Evolutionary conservation across 2,329 filamentous ascomycete genomes (phyloP).

Genomic region (Colletotrichum trifolii): DNA sequence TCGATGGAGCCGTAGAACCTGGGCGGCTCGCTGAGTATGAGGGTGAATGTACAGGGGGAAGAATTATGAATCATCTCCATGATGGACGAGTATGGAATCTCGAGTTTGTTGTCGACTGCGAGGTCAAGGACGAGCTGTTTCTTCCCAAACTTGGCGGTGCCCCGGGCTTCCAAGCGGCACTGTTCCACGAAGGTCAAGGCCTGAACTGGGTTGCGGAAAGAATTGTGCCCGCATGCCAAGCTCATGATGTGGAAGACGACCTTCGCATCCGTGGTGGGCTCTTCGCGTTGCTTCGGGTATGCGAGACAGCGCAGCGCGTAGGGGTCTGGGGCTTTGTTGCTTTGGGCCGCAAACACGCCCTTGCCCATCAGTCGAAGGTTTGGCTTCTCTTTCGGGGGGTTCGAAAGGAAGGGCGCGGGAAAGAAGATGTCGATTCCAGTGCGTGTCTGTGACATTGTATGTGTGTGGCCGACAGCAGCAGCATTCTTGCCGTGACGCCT

Average conservation of each 20-base stretch:
- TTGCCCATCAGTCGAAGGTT: slow-evolving; percentile 45
- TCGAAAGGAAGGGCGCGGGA: too few relatives aligned
- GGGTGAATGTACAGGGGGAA: slow-evolving; percentile 51
- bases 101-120: slow-evolving; percentile 3
- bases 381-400: slow-evolving; percentile 37
- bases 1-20: slow-evolving; percentile 52
- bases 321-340: slow-evolving; percentile 48
- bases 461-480: slow-evolving; percentile 22
- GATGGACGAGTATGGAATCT: slow-evolving; percentile 62
- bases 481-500: slow-evolving; percentile 45
- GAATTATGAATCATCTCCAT: slow-evolving; percentile 55
- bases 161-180: slow-evolving; percentile 47
- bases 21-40: slow-evolving; percentile 65
- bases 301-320: slow-evolving; percentile 50
- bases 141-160: slow-evolving; percentile 55
- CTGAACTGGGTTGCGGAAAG: slow-evolving; percentile 47
- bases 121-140: slow-evolving; percentile 54
- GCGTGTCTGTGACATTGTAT: not conserved
- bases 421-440: too few relatives aligned
- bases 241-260: slow-evolving; percentile 36
- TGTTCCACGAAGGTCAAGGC: slow-evolving; percentile 58
- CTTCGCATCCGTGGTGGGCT: slow-evolving; percentile 38
- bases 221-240: slow-evolving; percentile 59
- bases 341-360: slow-evolving; percentile 45
- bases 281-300: slow-evolving; percentile 41